These are phyloP conservation scores for Candida dajiaensis DNA, from an alignment of 805 yeast genomes.

Conservation along the genomic window DNA sequence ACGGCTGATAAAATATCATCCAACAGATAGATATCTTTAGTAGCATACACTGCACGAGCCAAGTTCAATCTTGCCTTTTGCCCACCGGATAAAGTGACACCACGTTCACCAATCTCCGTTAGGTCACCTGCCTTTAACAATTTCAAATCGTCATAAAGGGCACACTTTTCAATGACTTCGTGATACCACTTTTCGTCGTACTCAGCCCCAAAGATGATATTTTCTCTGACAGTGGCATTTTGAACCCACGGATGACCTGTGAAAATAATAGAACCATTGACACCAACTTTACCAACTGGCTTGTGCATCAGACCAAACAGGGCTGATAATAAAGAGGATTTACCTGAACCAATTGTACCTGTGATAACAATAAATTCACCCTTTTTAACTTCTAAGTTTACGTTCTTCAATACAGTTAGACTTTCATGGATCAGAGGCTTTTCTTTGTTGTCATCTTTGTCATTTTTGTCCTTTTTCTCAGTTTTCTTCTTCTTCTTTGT, in stretches of 20 bases:
- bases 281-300: constrained; percentile 35
- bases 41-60: constrained; percentile 64
- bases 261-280: constrained; percentile 44
- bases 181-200: constrained; percentile 46
- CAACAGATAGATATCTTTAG: constrained; percentile 50
- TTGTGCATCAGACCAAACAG: constrained; percentile 67
- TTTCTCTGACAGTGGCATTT: constrained; percentile 69
- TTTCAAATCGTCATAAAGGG: constrained; percentile 54
- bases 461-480: not conserved
- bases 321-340: constrained; percentile 63
- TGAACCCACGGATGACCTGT: constrained; percentile 78
- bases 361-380: constrained; percentile 73
- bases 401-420: constrained; percentile 27
- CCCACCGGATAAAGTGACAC: constrained; percentile 75
- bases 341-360: constrained; percentile 82
- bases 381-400: constrained; percentile 46
- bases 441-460: not conserved
- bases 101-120: constrained; percentile 80
- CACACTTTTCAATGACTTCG: constrained; percentile 54
- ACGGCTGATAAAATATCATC: constrained; percentile 71
- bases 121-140: constrained; percentile 65
- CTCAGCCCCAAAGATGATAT: constrained; percentile 59
- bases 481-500: not conserved
- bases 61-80: constrained; percentile 59
- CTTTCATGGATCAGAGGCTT: constrained; percentile 5